Conservation (phyloP, 2,329 filamentous ascomycete species). For the Penicillium sp. region DNA sequence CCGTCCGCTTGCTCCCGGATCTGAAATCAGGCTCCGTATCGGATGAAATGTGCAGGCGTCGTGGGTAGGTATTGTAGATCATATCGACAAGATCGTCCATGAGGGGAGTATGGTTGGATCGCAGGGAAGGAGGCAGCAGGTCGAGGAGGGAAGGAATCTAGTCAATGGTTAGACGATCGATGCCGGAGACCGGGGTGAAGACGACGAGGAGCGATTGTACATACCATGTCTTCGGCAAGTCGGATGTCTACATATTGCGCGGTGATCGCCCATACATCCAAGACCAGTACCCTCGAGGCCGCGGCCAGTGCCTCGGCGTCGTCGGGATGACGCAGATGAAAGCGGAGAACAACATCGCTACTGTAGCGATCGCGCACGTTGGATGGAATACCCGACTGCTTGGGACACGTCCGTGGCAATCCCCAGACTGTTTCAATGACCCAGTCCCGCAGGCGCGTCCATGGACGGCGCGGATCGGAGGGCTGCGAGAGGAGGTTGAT, state of each 20-base stretch:
- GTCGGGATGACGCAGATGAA: constrained; percentile 71
- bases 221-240: constrained; percentile 72
- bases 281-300: constrained; percentile 72
- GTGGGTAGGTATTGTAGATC: constrained; percentile 75
- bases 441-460: constrained; percentile 47
- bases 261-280: constrained; percentile 90
- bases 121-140: constrained; percentile 74
- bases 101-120: constrained; percentile 70
- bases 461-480: constrained; percentile 39
- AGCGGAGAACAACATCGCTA: constrained; percentile 84
- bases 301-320: constrained; percentile 74
- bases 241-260: constrained; percentile 83
- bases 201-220: constrained; percentile 27
- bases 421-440: constrained; percentile 51
- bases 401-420: constrained; percentile 33
- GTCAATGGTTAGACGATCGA: neutral
- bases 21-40: constrained; percentile 35
- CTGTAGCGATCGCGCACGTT: constrained; percentile 62
- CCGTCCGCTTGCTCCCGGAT: constrained; percentile 38
- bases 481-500: constrained; percentile 33
- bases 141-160: constrained; percentile 73
- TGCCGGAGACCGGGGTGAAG: neutral
- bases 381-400: constrained; percentile 37
- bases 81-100: constrained; percentile 79
- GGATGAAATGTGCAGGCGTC: constrained; percentile 39